Percentiles rank a stretch among this genome's conserved stretches.
phyloP scores from a whole-genome alignment of 495 filamentous ascomycete genomes.

The Bacidia rubella region DNA sequence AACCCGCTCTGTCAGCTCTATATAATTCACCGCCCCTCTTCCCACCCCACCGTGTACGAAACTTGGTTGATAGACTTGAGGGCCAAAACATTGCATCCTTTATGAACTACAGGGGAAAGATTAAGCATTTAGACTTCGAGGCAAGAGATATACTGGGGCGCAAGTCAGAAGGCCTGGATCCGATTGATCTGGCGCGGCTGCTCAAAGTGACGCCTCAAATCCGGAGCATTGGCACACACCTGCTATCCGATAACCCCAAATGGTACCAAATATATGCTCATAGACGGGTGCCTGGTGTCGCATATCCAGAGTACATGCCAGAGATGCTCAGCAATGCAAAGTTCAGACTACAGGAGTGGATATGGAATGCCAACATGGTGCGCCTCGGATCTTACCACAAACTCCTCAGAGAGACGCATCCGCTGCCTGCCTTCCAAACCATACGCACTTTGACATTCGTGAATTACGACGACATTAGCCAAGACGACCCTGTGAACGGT shows the following conservation, averaged over 20 bases:
- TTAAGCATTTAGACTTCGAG: conserved; percentile 56
- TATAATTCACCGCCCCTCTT: conserved; percentile 55
- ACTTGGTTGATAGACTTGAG: conserved; percentile 34
- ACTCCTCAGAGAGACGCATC: conserved; percentile 41
- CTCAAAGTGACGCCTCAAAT: conserved; percentile 31
- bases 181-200: conserved; percentile 32
- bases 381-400: conserved; percentile 21
- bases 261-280: conserved; percentile 1
- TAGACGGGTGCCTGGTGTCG: conserved; percentile 37
- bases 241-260: conserved; percentile 6
- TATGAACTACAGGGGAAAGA: conserved; percentile 50
- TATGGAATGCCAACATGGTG: conserved; percentile 59
- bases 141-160: conserved; percentile 32
- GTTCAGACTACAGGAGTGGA: conserved; percentile 50
- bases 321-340: conserved; percentile 33
- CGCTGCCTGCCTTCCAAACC: conserved; percentile 41
- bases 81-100: conserved; percentile 27
- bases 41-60: conserved; percentile 36
- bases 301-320: conserved; percentile 48
- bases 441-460: conserved; percentile 49
- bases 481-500: conserved; percentile 25
- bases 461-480: conserved; percentile 32
- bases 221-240: conserved; percentile 18
- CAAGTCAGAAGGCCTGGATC: conserved; percentile 33
- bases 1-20: conserved; percentile 61